Percentiles rank a stretch among this genome's conserved stretches.
Conservation (phyloP, 345 rosid genomes). For the Populus alba region DNA sequence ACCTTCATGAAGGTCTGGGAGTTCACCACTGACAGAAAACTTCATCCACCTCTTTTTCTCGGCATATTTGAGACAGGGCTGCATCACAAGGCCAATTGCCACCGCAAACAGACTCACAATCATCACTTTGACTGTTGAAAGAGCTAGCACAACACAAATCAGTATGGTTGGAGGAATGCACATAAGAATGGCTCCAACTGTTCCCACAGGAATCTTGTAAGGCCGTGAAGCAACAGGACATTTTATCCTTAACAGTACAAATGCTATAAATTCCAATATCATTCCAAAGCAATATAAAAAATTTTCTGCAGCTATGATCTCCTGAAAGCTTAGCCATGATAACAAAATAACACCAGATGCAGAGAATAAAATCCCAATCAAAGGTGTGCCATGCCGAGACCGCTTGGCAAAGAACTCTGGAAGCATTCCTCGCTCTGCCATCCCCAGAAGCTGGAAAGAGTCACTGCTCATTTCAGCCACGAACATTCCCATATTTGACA, state of each 20-base stretch:
- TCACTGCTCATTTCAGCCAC: conserved; percentile 80
- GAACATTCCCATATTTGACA: conserved; percentile 76
- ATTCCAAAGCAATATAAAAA: conserved; percentile 70
- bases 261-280: conserved; percentile 71
- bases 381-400: conserved; percentile 65
- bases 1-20: too few species aligned
- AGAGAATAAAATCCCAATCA: conserved; percentile 58
- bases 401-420: conserved; percentile 64
- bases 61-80: conserved; percentile 43
- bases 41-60: conserved; percentile 60
- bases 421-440: conserved; percentile 76
- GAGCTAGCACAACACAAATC: conserved; percentile 52
- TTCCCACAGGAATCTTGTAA: conserved; percentile 66
- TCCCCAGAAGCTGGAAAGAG: conserved; percentile 76
- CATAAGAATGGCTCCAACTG: conserved; percentile 56
- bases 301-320: conserved; percentile 69
- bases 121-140: conserved; percentile 61
- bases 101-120: conserved; percentile 47
- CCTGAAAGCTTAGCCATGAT: conserved; percentile 73
- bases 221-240: conserved; percentile 58
- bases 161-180: conserved; percentile 68
- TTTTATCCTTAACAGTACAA: conserved; percentile 48
- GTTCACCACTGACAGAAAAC: conserved; percentile 28
- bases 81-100: conserved; percentile 53
- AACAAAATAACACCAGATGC: conserved; percentile 66